Conservation (phyloP, 768 basidiomycete species). For the Amanita rimosa region DNA sequence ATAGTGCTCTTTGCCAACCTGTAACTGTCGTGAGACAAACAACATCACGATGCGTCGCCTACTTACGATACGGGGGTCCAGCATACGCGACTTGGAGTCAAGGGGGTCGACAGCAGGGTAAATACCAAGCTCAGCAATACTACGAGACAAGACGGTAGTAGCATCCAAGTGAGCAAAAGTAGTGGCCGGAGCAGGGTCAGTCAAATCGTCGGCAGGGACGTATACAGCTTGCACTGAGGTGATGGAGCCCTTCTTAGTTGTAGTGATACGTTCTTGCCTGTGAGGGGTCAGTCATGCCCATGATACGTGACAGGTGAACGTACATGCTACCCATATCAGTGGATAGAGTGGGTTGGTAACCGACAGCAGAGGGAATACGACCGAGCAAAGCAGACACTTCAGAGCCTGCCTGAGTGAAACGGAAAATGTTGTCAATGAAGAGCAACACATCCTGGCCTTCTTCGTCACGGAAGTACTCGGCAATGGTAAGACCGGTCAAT, state of each 20-base stretch:
- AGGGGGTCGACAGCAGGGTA: slow-evolving; percentile 99
- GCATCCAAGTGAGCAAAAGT: slow-evolving; percentile 99
- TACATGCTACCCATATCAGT: slow-evolving; percentile 99
- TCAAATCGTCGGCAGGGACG: slow-evolving; percentile 99
- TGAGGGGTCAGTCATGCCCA: slow-evolving; percentile 2
- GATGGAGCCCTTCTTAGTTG: slow-evolving; percentile 99
- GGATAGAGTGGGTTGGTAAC: slow-evolving; percentile 99
- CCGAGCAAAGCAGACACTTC: slow-evolving; percentile 99
- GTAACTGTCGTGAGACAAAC: slow-evolving; percentile 2
- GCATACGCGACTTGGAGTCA: slow-evolving; percentile 99
- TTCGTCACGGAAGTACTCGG: slow-evolving; percentile 99
- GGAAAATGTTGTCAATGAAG: slow-evolving; percentile 99
- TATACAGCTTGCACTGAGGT: slow-evolving; percentile 99
- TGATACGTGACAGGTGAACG: slow-evolving; percentile 18
- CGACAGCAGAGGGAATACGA: slow-evolving; percentile 99
- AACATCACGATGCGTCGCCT: background rate
- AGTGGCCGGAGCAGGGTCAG: slow-evolving; percentile 98
- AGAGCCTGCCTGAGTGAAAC: slow-evolving; percentile 99
- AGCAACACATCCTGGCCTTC: slow-evolving; percentile 99
- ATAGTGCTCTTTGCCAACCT: slow-evolving; percentile 90
- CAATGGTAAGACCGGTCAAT: slow-evolving; percentile 97
- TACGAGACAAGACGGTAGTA: slow-evolving; percentile 97
- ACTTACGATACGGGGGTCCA: slow-evolving; percentile 96
- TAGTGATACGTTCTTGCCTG: slow-evolving; percentile 99
- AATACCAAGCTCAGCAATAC: slow-evolving; percentile 98